Conservation (phyloP, 306 rosid genomes). For the Amphicarpaea edgeworthii region DNA sequence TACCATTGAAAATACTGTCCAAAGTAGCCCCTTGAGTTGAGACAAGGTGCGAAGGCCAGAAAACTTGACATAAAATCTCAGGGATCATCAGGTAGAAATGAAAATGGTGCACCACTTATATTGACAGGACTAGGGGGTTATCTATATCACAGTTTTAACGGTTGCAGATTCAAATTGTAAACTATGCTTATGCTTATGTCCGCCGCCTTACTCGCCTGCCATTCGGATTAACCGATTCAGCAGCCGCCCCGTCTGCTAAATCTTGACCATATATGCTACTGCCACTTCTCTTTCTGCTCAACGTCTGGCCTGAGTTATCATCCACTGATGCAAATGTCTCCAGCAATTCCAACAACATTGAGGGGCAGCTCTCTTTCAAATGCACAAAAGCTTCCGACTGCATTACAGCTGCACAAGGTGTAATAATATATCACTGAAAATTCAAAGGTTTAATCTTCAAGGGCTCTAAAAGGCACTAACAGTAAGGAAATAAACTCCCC, state of each 20-base stretch:
- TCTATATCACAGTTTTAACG: slow-evolving; percentile 40
- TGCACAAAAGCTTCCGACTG: slow-evolving; percentile 83
- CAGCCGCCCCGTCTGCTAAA: slow-evolving; percentile 68
- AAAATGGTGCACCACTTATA: slow-evolving; percentile 28
- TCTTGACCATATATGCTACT: slow-evolving; percentile 70
- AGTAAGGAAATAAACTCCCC: not conserved
- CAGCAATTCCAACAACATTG: slow-evolving; percentile 78
- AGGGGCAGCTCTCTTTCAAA: slow-evolving; percentile 82
- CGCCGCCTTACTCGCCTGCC: slow-evolving; percentile 79
- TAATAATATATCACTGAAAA: slow-evolving; percentile 23
- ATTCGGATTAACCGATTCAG: slow-evolving; percentile 70
- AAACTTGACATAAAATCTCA: slow-evolving; percentile 39
- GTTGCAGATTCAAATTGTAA: slow-evolving; percentile 33
- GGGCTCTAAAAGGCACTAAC: slow-evolving; percentile 20
- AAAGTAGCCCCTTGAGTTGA: slow-evolving; percentile 33
- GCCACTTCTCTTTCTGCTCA: slow-evolving; percentile 72
- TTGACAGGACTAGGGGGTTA: slow-evolving; percentile 46
- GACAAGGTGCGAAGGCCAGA: slow-evolving; percentile 44
- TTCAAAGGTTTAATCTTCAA: not conserved
- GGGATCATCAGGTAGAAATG: slow-evolving; percentile 32
- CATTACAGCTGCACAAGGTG: slow-evolving; percentile 79
- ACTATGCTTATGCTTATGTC: slow-evolving; percentile 42
- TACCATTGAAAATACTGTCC: slow-evolving; percentile 45
- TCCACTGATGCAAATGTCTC: slow-evolving; percentile 81
- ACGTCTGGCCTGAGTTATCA: slow-evolving; percentile 55